A percentile compares a stretch with the other conserved stretches of the same genome.
These are phyloP conservation scores for Cardamine resedifolia DNA, from an alignment of 345 rosid genomes.

Conservation along the genomic window DNA sequence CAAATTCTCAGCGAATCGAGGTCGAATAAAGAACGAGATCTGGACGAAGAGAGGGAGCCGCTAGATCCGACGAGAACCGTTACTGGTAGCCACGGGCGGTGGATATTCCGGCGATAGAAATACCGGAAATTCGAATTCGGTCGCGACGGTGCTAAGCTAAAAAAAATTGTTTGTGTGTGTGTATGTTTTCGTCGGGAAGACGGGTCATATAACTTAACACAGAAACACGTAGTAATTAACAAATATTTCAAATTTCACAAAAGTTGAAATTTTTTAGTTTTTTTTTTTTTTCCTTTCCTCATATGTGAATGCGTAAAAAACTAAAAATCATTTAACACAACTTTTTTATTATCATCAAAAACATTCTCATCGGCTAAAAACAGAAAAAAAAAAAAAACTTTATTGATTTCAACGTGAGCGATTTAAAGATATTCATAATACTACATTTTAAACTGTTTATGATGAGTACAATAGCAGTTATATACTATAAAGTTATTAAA, in stretches of 20 bases:
- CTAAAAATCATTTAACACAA: neutral
- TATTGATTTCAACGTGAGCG: neutral
- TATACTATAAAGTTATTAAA: too few relatives aligned
- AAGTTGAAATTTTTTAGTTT: neutral
- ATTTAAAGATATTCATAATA: neutral
- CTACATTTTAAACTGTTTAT: neutral
- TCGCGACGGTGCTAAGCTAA: constrained; percentile 31
- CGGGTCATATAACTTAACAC: constrained; percentile 24
- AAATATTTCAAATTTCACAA: constrained; percentile 7
- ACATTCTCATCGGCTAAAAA: constrained; percentile 1
- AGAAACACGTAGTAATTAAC: constrained; percentile 14
- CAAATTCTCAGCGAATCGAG: constrained; percentile 9
- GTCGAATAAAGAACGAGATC: constrained; percentile 30
- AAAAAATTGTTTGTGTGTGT: constrained; percentile 4
- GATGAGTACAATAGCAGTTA: too few relatives aligned
- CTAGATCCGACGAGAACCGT: constrained; percentile 18
- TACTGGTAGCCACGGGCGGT: neutral
- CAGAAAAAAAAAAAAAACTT: too few relatives aligned
- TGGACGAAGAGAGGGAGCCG: constrained; percentile 9
- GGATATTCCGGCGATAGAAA: neutral
- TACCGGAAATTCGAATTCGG: constrained; percentile 23
- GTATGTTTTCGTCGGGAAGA: constrained; percentile 22
- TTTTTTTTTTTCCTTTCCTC: neutral
- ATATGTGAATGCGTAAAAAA: neutral
- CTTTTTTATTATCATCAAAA: neutral